Evolutionary conservation across 495 filamentous ascomycete genomes (phyloP).

Genomic region (Podospora didyma): DNA sequence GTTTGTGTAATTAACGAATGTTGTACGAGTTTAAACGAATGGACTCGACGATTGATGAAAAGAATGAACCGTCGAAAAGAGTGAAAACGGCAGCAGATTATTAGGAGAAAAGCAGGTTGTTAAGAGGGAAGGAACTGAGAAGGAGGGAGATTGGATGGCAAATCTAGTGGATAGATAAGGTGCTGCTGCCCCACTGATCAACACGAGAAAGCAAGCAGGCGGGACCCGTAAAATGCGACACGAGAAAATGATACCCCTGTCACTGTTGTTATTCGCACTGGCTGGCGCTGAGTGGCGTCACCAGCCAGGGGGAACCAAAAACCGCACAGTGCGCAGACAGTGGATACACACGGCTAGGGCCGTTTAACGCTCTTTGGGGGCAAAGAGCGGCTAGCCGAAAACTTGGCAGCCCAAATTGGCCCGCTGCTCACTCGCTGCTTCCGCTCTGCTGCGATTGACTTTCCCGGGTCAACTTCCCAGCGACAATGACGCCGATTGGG

Average conservation of each 20-base stretch:
- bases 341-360: background rate
- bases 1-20: slow-evolving; percentile 1
- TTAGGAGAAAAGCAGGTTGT: background rate
- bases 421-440: too few relatives aligned
- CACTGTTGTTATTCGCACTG: background rate
- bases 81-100: background rate
- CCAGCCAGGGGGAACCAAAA: background rate
- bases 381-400: too few relatives aligned
- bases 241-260: background rate
- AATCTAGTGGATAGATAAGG: background rate
- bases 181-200: slow-evolving; percentile 1
- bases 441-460: too few relatives aligned
- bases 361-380: too few relatives aligned
- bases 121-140: background rate
- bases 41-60: background rate
- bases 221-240: background rate
- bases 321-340: background rate
- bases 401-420: too few relatives aligned
- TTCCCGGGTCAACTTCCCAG: too few relatives aligned
- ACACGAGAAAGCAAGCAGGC: background rate
- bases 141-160: background rate
- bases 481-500: too few relatives aligned
- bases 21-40: slow-evolving; percentile 3
- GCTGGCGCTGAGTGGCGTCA: slow-evolving; percentile 1
- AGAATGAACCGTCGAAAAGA: background rate